Percentiles rank a stretch among this genome's conserved stretches.
phyloP scores from a whole-genome alignment of 1,139 yeast species.

The Saccharomyces hybrid region DNA sequence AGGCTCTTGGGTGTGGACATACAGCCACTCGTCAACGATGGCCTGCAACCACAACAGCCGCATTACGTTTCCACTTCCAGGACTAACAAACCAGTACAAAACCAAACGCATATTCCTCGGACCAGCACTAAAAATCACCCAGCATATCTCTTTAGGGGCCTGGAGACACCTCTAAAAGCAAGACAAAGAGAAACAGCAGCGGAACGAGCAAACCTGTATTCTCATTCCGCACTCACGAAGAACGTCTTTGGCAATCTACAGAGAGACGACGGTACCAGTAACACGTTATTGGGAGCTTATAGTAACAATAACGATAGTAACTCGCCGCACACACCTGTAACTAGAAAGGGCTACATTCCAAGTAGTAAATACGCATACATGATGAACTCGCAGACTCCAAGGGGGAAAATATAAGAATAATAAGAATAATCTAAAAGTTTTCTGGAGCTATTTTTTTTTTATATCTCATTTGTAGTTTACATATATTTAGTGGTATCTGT shows the following conservation, averaged over 20 bases:
- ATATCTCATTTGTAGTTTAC: not conserved
- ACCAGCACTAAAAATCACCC: slow-evolving; percentile 12
- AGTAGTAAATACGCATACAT: slow-evolving; percentile 38
- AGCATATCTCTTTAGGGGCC: slow-evolving; percentile 29
- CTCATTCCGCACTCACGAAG: not conserved
- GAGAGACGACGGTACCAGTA: not conserved
- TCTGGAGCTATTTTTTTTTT: not conserved
- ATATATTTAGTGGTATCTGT: slow-evolving; percentile 10
- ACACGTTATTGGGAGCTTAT: not conserved
- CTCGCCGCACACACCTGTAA: slow-evolving; percentile 7
- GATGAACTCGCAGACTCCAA: slow-evolving; percentile 37
- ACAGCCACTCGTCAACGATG: slow-evolving; percentile 5
- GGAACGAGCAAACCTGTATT: not conserved
- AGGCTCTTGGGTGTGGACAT: slow-evolving; percentile 36
- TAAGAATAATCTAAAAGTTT: not conserved
- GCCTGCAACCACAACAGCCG: not conserved
- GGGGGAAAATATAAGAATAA: slow-evolving; percentile 25
- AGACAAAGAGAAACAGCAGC: slow-evolving; percentile 9
- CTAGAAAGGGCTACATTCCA: slow-evolving; percentile 33
- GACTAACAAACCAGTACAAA: not conserved
- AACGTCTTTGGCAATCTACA: not conserved
- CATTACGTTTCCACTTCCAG: not conserved
- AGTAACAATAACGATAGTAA: not conserved
- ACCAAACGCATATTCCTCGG: slow-evolving; percentile 1
- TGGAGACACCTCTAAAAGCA: slow-evolving; percentile 25